Evolutionary conservation across 768 basidiomycete genomes (phyloP).

Genomic region (Omphalotus guepiniiformis): DNA sequence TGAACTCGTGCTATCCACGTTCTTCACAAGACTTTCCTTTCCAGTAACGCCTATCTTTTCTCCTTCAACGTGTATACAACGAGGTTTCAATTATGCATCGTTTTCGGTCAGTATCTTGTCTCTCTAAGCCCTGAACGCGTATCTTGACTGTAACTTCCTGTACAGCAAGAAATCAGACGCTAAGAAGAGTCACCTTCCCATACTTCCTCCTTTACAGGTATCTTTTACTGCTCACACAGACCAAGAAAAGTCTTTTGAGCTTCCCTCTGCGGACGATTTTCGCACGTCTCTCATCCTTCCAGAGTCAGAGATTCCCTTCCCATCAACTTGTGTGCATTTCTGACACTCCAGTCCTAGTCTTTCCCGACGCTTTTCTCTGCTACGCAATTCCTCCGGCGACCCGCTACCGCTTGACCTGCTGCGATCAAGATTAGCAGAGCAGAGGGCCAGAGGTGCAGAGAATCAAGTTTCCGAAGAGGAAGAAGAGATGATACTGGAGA

Average conservation of each 20-base stretch:
- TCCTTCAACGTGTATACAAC: slow-evolving; percentile 67
- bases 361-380: slow-evolving; percentile 75
- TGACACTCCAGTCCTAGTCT: slow-evolving; percentile 47
- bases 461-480: slow-evolving; percentile 77
- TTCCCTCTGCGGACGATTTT: slow-evolving; percentile 73
- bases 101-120: slow-evolving; percentile 60
- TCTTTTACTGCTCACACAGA: slow-evolving; percentile 23
- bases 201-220: slow-evolving; percentile 19
- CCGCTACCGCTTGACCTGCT: slow-evolving; percentile 64
- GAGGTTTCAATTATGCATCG: slow-evolving; percentile 66
- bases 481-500: slow-evolving; percentile 80
- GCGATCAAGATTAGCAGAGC: slow-evolving; percentile 65
- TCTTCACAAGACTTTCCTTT: slow-evolving; percentile 38
- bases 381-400: slow-evolving; percentile 64
- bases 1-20: slow-evolving; percentile 77
- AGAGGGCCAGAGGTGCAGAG: slow-evolving; percentile 63
- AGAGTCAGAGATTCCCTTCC: slow-evolving; percentile 43
- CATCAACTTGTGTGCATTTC: slow-evolving; percentile 14
- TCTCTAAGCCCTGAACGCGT: slow-evolving; percentile 6
- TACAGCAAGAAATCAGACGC: slow-evolving; percentile 84
- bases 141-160: slow-evolving; percentile 13
- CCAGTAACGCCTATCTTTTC: slow-evolving; percentile 19
- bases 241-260: slow-evolving; percentile 42
- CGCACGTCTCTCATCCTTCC: slow-evolving; percentile 84
- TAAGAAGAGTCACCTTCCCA: slow-evolving; percentile 43